These are phyloP conservation scores for Ensete ventricosum DNA, from an alignment of 176 grass and related monocot species.

Conservation along the genomic window DNA sequence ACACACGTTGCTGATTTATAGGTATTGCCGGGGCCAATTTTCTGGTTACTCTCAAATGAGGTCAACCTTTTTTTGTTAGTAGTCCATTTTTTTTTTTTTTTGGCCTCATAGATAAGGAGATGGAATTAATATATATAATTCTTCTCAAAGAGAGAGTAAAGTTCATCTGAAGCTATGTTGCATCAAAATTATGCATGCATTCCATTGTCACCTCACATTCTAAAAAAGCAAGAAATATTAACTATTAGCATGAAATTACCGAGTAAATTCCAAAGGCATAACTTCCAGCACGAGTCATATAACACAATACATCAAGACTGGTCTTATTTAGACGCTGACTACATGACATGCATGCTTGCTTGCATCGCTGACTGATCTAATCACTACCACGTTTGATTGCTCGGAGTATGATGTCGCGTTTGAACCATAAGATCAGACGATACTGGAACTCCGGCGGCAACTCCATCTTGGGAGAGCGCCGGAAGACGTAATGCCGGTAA, in stretches of 20 bases:
- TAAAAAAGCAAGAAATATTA: not conserved
- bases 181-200: no score
- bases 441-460: slow-evolving; percentile 77
- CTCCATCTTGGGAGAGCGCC: slow-evolving; percentile 73
- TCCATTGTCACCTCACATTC: not conserved
- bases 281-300: not conserved
- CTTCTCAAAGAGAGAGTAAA: not conserved
- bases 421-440: slow-evolving; percentile 67
- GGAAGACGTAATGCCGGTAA: slow-evolving; percentile 59
- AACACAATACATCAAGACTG: not conserved
- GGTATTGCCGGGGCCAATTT: not conserved
- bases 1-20: not conserved
- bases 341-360: no score
- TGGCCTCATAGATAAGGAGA: not conserved
- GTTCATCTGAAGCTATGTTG: not conserved
- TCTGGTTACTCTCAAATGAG: no score
- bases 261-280: not conserved
- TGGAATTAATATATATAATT: not conserved
- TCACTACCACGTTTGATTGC: slow-evolving; percentile 19
- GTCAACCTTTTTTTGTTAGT: not conserved
- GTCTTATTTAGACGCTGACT: no score
- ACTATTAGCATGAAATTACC: no score
- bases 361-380: not conserved
- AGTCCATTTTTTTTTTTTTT: not conserved
- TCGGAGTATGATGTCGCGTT: slow-evolving; percentile 72